A percentile compares a stretch with the other conserved stretches of the same genome.
phyloP scores from a whole-genome alignment of 2,329 filamentous ascomycete genomes.

The Pseudocercospora ulei region DNA sequence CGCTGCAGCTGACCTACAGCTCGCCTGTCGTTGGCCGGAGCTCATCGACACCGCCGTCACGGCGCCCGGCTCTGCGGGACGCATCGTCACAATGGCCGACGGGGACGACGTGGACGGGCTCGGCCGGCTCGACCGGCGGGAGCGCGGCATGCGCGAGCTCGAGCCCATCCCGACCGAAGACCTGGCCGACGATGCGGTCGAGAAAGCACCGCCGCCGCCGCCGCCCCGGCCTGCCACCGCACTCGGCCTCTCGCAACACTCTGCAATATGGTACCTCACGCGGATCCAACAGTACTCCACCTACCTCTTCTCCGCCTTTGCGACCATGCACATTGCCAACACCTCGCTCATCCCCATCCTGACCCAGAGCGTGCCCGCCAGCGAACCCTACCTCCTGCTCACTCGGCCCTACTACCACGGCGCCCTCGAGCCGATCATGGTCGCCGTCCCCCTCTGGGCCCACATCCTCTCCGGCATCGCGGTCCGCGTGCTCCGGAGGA shows the following conservation, averaged over 20 bases:
- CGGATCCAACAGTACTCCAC: slow-evolving; percentile 81
- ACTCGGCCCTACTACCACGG: slow-evolving; percentile 89
- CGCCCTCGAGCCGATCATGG: slow-evolving; percentile 66
- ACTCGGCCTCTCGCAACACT: slow-evolving; percentile 55
- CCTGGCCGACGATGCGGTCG: slow-evolving; percentile 15
- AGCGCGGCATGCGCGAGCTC: slow-evolving; percentile 54
- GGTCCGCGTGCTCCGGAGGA: slow-evolving; percentile 63
- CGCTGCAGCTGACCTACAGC: background rate
- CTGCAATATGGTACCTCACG: slow-evolving; percentile 64
- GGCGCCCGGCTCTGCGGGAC: too few relatives aligned
- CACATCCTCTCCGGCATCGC: slow-evolving; percentile 70
- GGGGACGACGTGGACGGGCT: slow-evolving; percentile 23
- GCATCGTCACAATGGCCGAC: slow-evolving; percentile 28
- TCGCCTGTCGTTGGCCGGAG: background rate
- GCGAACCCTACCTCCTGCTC: slow-evolving; percentile 79
- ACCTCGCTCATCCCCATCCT: slow-evolving; percentile 70
- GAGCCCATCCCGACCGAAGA: slow-evolving; percentile 69
- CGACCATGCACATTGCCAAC: slow-evolving; percentile 66
- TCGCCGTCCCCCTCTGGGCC: slow-evolving; percentile 61
- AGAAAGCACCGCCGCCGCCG: slow-evolving; percentile 14
- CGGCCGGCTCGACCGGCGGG: slow-evolving; percentile 24
- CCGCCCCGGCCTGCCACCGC: slow-evolving; percentile 35
- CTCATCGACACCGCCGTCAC: slow-evolving; percentile 2
- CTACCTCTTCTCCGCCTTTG: slow-evolving; percentile 70
- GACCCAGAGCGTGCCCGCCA: slow-evolving; percentile 60